Base-by-base conservation (phyloP, 106 monocot genomes). In the Posidonia australis region DNA sequence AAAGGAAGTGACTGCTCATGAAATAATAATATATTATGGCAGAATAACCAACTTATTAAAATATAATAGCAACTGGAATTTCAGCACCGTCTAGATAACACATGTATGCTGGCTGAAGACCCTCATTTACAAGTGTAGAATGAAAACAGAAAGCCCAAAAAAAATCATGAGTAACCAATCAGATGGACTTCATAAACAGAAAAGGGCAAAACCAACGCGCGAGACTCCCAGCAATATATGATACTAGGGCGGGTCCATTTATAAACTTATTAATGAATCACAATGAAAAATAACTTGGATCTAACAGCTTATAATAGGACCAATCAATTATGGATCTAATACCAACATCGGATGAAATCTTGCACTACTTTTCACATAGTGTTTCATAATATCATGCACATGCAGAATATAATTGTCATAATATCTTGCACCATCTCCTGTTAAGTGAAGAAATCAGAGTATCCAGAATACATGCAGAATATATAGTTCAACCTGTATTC, bases 271-370 rank as follows among this genome's bases (percentile, higher is more conserved):
- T n/a, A n/a, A n/a, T n/a, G n/a, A n/a, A n/a, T n/a, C n/a, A n/a
- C n/a, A n/a, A n/a, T n/a, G n/a, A n/a, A n/a, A n/a, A n/a, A n/a
- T n/a, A n/a, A n/a, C n/a, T n/a, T n/a, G n/a, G n/a, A n/a, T n/a
- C n/a, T n/a, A n/a, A n/a, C n/a, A n/a, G 87, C 70, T 82, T 90
- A 66, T 96, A 96, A 59, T 96, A 96, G 44, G 94, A 87, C 94
- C 94, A 96, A 76, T 96, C 94, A 67, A 96, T 65, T 64, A 96
- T 90, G 12, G 86, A 90, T 47, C 94, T 67, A 62, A 96, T 87
- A 45, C 72, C 80, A 5, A 68, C 69, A 69, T 79, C 90, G 74
- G 87, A 80, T 47, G 89, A 82, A 63, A 90, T 77, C 59, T 86
- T 90, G 57, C 90, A 96, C 94, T 90, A 96, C 57, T 96, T 96